Conservation (phyloP, 495 filamentous ascomycete species). For the Jackrogersella minutella region DNA sequence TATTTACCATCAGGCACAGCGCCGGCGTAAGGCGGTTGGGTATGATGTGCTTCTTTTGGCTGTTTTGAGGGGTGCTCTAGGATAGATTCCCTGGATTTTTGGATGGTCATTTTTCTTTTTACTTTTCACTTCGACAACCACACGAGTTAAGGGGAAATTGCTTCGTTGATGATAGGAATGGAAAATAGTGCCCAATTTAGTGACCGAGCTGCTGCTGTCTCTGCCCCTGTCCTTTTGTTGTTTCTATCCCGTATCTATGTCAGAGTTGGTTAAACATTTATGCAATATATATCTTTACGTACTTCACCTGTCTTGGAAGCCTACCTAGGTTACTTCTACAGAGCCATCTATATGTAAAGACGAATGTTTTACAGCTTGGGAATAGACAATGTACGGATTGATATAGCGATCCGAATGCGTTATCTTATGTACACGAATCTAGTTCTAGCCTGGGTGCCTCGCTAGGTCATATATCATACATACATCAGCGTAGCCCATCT, state of each 20-base stretch:
- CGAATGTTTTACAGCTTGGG: not conserved
- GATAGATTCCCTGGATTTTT: conserved; percentile 21
- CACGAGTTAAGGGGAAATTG: conserved; percentile 18
- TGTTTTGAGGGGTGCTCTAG: not conserved
- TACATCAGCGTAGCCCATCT: not conserved
- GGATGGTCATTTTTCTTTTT: conserved; percentile 5
- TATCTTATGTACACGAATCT: conserved; percentile 25
- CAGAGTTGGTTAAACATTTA: not conserved
- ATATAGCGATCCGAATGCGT: not conserved
- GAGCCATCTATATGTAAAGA: not conserved
- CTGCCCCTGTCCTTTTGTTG: too few species aligned
- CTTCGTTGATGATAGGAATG: conserved; percentile 7
- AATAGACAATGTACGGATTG: conserved; percentile 2
- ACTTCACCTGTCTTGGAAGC: not conserved
- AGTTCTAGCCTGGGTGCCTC: conserved; percentile 1
- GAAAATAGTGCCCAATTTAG: conserved; percentile 9
- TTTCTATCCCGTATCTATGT: not conserved
- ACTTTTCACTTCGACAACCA: conserved; percentile 1
- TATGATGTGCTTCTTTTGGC: not conserved
- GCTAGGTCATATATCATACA: conserved; percentile 36
- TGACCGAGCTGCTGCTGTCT: not conserved
- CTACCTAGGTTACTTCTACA: not conserved
- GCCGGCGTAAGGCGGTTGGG: conserved; percentile 22
- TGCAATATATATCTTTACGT: not conserved
- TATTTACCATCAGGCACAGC: conserved; percentile 28